A percentile compares a stretch with the other conserved stretches of the same genome.
phyloP scores from a whole-genome alignment of 2,329 filamentous ascomycete genomes.

The Phaeoacremonium minimum region DNA sequence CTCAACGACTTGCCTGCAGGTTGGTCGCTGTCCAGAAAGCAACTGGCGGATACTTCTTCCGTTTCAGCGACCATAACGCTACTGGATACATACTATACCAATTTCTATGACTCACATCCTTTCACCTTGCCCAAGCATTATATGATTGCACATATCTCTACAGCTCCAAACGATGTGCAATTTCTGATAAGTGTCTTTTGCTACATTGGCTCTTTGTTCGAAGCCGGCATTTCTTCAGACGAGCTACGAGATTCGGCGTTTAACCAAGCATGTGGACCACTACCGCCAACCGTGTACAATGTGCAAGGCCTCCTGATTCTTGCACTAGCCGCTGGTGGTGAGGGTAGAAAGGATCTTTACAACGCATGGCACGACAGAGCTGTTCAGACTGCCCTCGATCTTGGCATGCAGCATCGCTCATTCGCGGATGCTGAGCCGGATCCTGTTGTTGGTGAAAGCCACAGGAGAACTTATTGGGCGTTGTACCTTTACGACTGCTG shows the following conservation, averaged over 20 bases:
- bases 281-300: conserved; percentile 26
- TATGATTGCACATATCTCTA: conserved; percentile 6
- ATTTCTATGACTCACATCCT: conserved; percentile 13
- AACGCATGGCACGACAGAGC: conserved; percentile 20
- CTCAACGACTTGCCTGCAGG: conserved; percentile 16
- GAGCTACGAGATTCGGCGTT: conserved; percentile 24
- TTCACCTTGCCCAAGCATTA: conserved; percentile 10
- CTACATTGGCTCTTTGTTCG: conserved; percentile 33
- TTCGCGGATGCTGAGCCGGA: conserved; percentile 25
- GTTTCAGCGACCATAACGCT: conserved; percentile 3
- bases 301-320: conserved; percentile 26
- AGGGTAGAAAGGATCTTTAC: conserved; percentile 20
- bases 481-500: conserved; percentile 24
- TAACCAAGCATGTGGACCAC: conserved; percentile 22
- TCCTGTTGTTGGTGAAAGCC: conserved; percentile 31
- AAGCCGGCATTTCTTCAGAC: conserved; percentile 19
- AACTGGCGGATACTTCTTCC: conserved; percentile 9
- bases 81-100: conserved; percentile 21
- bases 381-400: conserved; percentile 22
- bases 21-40: conserved; percentile 13
- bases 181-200: conserved; percentile 26
- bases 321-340: conserved; percentile 22
- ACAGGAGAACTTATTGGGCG: conserved; percentile 34
- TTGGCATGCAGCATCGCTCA: conserved; percentile 25
- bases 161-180: conserved; percentile 9